phyloP scores from a whole-genome alignment of 257 asterid species.

The Plantago major region DNA sequence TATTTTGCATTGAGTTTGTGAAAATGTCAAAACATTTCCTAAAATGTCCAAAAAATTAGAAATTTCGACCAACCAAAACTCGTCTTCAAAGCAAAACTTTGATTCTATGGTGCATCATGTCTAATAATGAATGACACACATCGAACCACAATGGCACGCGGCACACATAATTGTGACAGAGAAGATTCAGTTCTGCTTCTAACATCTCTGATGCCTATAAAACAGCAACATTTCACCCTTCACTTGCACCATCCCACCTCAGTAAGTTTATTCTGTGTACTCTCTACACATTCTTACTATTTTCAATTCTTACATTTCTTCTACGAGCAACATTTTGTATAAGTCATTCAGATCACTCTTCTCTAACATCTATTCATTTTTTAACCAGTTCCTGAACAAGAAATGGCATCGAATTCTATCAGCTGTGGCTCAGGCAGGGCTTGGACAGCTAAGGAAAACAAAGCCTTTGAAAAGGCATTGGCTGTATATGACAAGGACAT shows the following conservation, averaged over 20 bases:
- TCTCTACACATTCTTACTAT: background rate
- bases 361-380: background rate
- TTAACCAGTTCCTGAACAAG: background rate
- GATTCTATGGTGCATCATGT: no score
- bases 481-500: slow-evolving; percentile 21
- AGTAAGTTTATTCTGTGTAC: background rate
- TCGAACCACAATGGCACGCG: no score
- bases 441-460: slow-evolving; percentile 23
- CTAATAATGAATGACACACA: no score
- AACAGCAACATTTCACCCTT: slow-evolving; percentile 1
- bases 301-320: background rate
- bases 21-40: no score
- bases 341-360: background rate
- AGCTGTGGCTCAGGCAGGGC: slow-evolving; percentile 2
- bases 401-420: slow-evolving; percentile 13
- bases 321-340: background rate
- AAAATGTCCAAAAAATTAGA: no score
- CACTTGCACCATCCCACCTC: slow-evolving; percentile 13
- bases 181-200: background rate
- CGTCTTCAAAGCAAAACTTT: no score
- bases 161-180: no score
- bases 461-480: slow-evolving; percentile 23
- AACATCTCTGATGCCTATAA: background rate
- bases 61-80: no score
- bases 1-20: no score